A percentile compares a stretch with the other conserved stretches of the same genome.
Evolutionary conservation across 345 rosid genomes (phyloP).

Genomic region (Eucalyptus erythrocorys): DNA sequence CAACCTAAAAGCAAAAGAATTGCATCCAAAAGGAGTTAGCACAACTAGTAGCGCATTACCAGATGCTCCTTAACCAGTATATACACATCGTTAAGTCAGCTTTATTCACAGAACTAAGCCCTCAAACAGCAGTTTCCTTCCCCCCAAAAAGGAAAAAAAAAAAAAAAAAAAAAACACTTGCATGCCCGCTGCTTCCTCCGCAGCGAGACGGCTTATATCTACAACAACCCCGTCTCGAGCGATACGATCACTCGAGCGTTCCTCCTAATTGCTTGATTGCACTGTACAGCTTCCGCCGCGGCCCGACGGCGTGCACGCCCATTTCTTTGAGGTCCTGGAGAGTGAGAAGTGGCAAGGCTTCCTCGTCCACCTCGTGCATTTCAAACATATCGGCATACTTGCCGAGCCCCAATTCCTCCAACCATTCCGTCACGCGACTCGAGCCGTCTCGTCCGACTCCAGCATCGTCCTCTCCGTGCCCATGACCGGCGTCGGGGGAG

Average conservation of each 20-base stretch:
- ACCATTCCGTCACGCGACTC: conserved; percentile 25
- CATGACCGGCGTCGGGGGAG: not conserved
- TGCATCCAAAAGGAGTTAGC: not conserved
- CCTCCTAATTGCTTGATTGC: conserved; percentile 31
- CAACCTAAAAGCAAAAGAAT: not conserved
- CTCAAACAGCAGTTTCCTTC: not conserved
- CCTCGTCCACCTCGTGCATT: conserved; percentile 48
- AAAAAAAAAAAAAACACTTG: not conserved
- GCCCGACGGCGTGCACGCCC: conserved; percentile 43
- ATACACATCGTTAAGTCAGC: not conserved
- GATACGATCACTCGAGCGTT: not conserved
- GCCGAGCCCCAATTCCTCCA: conserved; percentile 40
- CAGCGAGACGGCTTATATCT: not conserved
- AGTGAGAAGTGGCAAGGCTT: conserved; percentile 39
- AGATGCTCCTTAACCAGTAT: not conserved
- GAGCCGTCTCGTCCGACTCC: not conserved
- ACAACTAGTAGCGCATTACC: not conserved
- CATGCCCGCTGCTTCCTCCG: not conserved
- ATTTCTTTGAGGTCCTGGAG: conserved; percentile 55
- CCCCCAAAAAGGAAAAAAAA: not conserved
- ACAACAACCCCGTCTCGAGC: not conserved
- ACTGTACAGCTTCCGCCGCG: conserved; percentile 40
- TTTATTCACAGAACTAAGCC: not conserved
- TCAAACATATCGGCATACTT: conserved; percentile 30
- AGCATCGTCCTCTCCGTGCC: not conserved